Base-by-base conservation (phyloP, 2,329 filamentous ascomycete species). In the Helotiales sp. region DNA sequence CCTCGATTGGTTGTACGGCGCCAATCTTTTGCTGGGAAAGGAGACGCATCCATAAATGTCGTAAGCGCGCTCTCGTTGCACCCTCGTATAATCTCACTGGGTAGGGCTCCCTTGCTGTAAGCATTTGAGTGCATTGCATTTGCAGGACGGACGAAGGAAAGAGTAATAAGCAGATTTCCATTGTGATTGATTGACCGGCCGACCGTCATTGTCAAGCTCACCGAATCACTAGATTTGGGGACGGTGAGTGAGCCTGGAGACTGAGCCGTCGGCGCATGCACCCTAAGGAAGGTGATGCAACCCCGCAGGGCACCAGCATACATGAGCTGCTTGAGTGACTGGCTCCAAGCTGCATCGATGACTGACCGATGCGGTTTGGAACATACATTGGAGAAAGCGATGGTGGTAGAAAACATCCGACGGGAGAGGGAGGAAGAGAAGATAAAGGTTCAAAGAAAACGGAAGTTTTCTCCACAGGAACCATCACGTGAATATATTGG, bases 231-330 rank as follows among this genome's bases (percentile, higher is more conserved):
- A 32, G 54, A 40, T 40, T 37, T 26, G 34, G 20, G n/a, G 30
- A 57, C 20, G 20, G 20, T 40, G 28, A 55, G 30, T 20, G n/a
- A 37, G 54, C 26, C 34, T 40, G 54, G 32, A 37, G 30, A 15
- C 17, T 15, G n/a, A 40, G 32, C n/a, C 54, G 54, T 15, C 32
- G 20, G 30, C 30, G 54, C 17, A 57, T 57, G 7, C 17, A 20
- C 11, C 54, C 54, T 45, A 57, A n/a, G n/a, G n/a, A n/a, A n/a
- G n/a, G n/a, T n/a, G n/a, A 57, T 57, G 30, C 30, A 37, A 57
- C n/a, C 20, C 50, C 28, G 50, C 28, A 55, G n/a, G 50, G n/a
- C n/a, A n/a, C 28, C 28, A n/a, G 10, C 13, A n/a, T 20, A 10
- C 15, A 22, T 26, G 47, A 26, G n/a, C n/a, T 50, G 10, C 22